Percentiles rank a stretch among this genome's conserved stretches.
Conservation (phyloP, 495 filamentous ascomycete species). For the Podospora fimiseda region DNA sequence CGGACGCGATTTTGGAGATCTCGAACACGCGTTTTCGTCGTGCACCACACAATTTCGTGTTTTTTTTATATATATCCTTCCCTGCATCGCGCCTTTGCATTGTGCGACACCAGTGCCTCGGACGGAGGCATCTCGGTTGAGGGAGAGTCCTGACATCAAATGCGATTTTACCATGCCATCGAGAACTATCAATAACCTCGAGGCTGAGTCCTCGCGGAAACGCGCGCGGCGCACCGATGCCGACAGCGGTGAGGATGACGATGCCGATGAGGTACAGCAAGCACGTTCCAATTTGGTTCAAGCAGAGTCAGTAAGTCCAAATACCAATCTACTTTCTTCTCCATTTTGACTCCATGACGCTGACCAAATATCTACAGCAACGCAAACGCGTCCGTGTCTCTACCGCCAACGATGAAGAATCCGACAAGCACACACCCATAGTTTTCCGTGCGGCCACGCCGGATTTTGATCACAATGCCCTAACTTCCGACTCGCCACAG, state of each 20-base stretch:
- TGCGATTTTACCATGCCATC: constrained; percentile 14
- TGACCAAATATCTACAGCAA: constrained; percentile 14
- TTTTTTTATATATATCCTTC: background rate
- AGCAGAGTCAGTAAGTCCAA: constrained; percentile 37
- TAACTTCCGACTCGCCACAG: constrained; percentile 25
- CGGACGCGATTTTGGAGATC: background rate
- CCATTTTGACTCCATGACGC: background rate
- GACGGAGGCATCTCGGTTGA: no score
- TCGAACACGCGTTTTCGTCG: background rate
- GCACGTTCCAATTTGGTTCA: constrained; percentile 40
- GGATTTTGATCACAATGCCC: constrained; percentile 32
- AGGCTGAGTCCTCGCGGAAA: constrained; percentile 23
- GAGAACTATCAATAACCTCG: constrained; percentile 12
- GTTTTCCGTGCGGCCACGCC: constrained; percentile 18
- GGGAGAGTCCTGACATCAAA: background rate
- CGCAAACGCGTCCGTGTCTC: constrained; percentile 43
- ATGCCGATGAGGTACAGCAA: constrained; percentile 40
- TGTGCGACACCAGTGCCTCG: no score
- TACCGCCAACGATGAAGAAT: constrained; percentile 16
- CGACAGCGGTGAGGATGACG: constrained; percentile 42
- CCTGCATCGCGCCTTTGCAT: no score
- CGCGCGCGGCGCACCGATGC: constrained; percentile 28
- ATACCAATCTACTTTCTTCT: constrained; percentile 1
- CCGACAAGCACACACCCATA: constrained; percentile 16
- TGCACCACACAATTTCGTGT: background rate